Percentiles rank a stretch among this genome's conserved stretches.
These are phyloP conservation scores for Candolleomyces eurysporus DNA, from an alignment of 768 basidiomycete species.

Conservation along the genomic window DNA sequence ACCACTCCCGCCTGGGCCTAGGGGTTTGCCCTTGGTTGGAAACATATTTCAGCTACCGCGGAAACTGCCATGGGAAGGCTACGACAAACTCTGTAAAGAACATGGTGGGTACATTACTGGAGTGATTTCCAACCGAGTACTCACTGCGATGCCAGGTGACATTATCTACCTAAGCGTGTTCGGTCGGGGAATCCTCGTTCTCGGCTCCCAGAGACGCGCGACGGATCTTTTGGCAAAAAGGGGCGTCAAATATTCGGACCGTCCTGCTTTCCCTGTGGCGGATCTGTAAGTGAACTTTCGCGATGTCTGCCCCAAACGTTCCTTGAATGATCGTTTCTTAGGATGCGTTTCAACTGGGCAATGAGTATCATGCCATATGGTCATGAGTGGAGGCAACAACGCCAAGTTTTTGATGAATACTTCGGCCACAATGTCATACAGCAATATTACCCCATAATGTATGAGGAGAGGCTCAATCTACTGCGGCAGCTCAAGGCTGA, in stretches of 20 bases:
- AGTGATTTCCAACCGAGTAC: too few species aligned
- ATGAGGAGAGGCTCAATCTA: background rate
- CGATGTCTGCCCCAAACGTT: too few species aligned
- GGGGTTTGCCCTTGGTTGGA: background rate
- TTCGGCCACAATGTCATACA: slow-evolving; percentile 17
- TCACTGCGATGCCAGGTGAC: background rate
- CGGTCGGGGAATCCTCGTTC: too few species aligned
- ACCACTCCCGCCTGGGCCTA: background rate
- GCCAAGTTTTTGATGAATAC: slow-evolving; percentile 23
- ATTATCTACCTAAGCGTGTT: too few species aligned
- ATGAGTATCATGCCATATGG: slow-evolving; percentile 18
- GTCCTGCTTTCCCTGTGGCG: too few species aligned
- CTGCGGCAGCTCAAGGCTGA: background rate
- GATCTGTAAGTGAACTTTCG: too few species aligned
- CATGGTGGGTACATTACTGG: background rate
- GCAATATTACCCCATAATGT: slow-evolving; percentile 14
- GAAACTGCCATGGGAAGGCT: background rate
- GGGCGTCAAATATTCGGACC: too few species aligned
- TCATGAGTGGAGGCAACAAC: slow-evolving; percentile 17
- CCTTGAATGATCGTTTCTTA: background rate
- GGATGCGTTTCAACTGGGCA: slow-evolving; percentile 7
- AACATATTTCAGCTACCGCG: background rate
- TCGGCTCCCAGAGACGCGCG: too few species aligned
- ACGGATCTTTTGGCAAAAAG: too few species aligned
- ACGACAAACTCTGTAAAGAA: too few species aligned